phyloP scores from a whole-genome alignment of 1,284 basidiomycete genomes.

The Schizophyllum commune region DNA sequence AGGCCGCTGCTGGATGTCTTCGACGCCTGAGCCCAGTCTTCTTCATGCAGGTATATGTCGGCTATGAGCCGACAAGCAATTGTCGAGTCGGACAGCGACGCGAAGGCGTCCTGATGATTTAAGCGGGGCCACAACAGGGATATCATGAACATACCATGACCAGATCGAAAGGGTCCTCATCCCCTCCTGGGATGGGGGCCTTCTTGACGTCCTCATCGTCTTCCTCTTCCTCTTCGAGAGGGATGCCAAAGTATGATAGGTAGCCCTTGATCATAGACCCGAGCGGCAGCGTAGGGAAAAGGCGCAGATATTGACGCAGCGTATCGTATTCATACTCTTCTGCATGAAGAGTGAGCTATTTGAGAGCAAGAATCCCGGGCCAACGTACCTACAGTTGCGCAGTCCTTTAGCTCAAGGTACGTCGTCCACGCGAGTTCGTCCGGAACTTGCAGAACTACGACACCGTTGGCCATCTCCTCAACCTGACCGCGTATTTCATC shows the following conservation, averaged over 20 bases:
- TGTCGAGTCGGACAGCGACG: constrained; percentile 51
- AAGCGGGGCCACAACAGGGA: neutral
- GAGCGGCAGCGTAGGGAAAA: constrained; percentile 62
- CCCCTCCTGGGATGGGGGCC: constrained; percentile 18
- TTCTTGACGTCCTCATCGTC: constrained; percentile 28
- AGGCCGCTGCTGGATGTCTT: constrained; percentile 67
- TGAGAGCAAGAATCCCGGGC: constrained; percentile 3
- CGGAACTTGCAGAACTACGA: constrained; percentile 65
- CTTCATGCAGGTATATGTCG: constrained; percentile 67
- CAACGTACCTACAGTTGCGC: constrained; percentile 55
- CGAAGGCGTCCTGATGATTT: constrained; percentile 47
- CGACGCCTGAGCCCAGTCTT: constrained; percentile 74
- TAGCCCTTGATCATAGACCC: constrained; percentile 62
- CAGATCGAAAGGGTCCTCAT: constrained; percentile 35
- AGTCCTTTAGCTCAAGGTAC: constrained; percentile 73
- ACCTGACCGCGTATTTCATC: constrained; percentile 48
- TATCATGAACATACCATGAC: constrained; percentile 38
- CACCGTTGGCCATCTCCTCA: constrained; percentile 62
- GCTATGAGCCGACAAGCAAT: constrained; percentile 68
- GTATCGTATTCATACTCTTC: constrained; percentile 58
- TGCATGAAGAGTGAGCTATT: constrained; percentile 21
- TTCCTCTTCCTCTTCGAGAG: constrained; percentile 36
- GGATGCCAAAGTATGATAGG: constrained; percentile 53
- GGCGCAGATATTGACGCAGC: constrained; percentile 55
- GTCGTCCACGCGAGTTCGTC: constrained; percentile 78